Evolutionary conservation across 192 early-diverging fungal species (phyloP), one percentile per base, ranked within the genome.

Genomic region (Jimgerdemannia lactiflua): DNA sequence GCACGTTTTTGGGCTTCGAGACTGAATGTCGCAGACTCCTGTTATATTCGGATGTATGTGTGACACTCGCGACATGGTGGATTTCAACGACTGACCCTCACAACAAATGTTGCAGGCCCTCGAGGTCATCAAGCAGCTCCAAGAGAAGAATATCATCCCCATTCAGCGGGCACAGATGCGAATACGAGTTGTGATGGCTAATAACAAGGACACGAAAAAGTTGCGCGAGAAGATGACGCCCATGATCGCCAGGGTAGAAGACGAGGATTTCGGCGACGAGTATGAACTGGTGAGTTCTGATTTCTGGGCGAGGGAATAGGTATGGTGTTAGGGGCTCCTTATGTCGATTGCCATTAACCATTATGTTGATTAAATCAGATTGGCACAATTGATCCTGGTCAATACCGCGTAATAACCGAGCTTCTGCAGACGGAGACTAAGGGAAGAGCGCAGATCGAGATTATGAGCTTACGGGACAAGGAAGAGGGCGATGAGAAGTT

Each of bases 131-230:
- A 94, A 91, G 75, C 92, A 92, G 81, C 82, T 99, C 63, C 94
- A 98, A 83, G 94, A 95, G 72, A 94, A 95, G 75, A 87, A 89
- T 68, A 86, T 91, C 4, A 89, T 99, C 75, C 96, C 97, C 4
- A 99, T 99, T 79, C 90, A 92, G 3, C 87, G 97, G 42, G 98
- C 97, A 11, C 96, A 95, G 79, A 98, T 99, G 96, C 83, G 95
- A 3, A 75, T 99, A 43, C 86, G 95, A 74, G 75, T 99, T n/a
- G 85, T 85, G 6, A 80, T 96, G 71, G 86, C 94, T 0, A 75
- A 82, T 43, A 86, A 83, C 8, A 98, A 97, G 82, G 96, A 98
- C 11, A 91, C 88, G 3, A 99, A 99, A 86, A 90, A 92, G 76
- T 64, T 97, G 64, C 92, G 91, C 74, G 95, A 97, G 20, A 91